Conservation (phyloP, 164 flowering plant species). For the Akebia trifoliata region DNA sequence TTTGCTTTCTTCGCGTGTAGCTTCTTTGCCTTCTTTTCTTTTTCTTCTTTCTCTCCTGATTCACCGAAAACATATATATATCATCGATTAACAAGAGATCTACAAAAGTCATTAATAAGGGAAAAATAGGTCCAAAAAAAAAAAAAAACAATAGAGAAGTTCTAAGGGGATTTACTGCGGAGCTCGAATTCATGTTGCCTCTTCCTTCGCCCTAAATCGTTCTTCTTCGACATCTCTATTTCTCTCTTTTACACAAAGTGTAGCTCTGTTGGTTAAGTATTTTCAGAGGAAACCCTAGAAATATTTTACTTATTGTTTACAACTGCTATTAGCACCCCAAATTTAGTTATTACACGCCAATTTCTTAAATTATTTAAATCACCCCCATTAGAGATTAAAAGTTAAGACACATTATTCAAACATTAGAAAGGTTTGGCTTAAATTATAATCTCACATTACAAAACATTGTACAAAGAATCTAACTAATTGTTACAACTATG, state of each 20-base stretch:
- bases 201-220: conserved; percentile 58
- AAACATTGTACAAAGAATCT: too few relatives aligned
- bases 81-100: not conserved
- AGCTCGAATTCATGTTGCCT: conserved; percentile 78
- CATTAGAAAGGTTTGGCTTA: too few relatives aligned
- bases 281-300: too few relatives aligned
- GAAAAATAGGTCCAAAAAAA: not conserved
- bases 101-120: not conserved
- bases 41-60: conserved; percentile 71
- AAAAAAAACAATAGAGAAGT: not conserved
- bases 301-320: too few relatives aligned
- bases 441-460: too few relatives aligned
- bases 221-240: conserved; percentile 86
- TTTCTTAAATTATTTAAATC: too few relatives aligned
- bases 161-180: conserved; percentile 28
- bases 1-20: conserved; percentile 75
- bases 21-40: conserved; percentile 62
- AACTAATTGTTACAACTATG: too few relatives aligned
- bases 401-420: too few relatives aligned
- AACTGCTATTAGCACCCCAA: too few relatives aligned
- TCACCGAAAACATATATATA: not conserved
- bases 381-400: too few relatives aligned
- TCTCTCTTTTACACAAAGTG: conserved; percentile 5
- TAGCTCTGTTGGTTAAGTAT: too few relatives aligned
- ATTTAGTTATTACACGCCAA: too few relatives aligned